Conservation (phyloP, 495 filamentous ascomycete species). For the Podospora conica region DNA sequence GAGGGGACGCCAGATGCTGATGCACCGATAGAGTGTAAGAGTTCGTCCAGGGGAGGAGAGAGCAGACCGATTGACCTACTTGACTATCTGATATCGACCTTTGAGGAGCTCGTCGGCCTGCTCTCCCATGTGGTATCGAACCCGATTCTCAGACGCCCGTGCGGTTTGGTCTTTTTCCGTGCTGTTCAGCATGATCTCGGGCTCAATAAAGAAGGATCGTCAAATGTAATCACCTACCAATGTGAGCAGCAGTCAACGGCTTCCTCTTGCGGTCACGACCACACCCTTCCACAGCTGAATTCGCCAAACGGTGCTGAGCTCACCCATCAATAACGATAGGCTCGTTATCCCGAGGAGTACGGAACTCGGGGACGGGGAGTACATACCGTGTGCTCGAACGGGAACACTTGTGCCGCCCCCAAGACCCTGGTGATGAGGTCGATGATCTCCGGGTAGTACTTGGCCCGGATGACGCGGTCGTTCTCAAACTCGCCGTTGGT, state of each 20-base stretch:
- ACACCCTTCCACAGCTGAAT: too few relatives aligned
- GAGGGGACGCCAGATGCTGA: constrained; percentile 3
- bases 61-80: background rate
- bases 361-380: too few relatives aligned
- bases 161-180: background rate
- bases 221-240: too few relatives aligned
- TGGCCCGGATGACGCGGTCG: background rate
- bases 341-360: too few relatives aligned
- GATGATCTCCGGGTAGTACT: background rate
- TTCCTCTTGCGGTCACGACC: too few relatives aligned
- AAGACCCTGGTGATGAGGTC: background rate
- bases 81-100: background rate
- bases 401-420: background rate
- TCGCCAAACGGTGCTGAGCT: too few relatives aligned
- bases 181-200: background rate
- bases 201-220: background rate
- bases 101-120: background rate
- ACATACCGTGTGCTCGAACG: background rate
- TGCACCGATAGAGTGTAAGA: background rate
- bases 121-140: constrained; percentile 1
- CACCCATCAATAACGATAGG: too few relatives aligned
- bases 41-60: background rate
- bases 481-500: background rate
- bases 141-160: background rate
- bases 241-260: too few relatives aligned